phyloP scores from a whole-genome alignment of 805 yeast genomes.

The Pichia manshurica region DNA sequence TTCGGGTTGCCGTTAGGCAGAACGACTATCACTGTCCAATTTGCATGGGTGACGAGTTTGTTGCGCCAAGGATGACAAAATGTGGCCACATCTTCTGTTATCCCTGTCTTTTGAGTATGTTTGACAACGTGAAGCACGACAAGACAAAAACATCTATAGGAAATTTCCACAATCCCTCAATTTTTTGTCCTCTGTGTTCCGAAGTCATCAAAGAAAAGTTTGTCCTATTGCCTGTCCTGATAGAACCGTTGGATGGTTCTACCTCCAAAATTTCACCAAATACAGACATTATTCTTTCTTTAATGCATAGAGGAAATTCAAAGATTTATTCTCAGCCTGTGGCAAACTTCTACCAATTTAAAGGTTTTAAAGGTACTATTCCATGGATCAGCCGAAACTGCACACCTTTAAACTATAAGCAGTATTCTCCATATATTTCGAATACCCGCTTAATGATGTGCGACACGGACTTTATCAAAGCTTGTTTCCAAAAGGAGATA shows the following conservation, averaged over 20 bases:
- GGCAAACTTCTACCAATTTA: constrained; percentile 22
- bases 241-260: constrained; percentile 40
- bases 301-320: constrained; percentile 48
- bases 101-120: constrained; percentile 69
- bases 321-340: constrained; percentile 31
- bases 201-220: constrained; percentile 46
- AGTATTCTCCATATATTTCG: constrained; percentile 30
- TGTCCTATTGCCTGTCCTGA: constrained; percentile 61
- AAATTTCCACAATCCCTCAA: constrained; percentile 11
- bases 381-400: constrained; percentile 43
- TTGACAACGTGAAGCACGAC: constrained; percentile 39
- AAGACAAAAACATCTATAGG: constrained; percentile 25
- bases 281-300: constrained; percentile 49
- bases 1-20: constrained; percentile 69
- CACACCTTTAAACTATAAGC: constrained; percentile 19
- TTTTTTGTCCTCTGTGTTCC: constrained; percentile 71
- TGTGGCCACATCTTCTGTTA: constrained; percentile 93
- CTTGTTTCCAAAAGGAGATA: constrained; percentile 58
- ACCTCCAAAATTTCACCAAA: constrained; percentile 51
- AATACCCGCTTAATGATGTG: constrained; percentile 71
- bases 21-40: constrained; percentile 79
- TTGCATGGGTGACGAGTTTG: constrained; percentile 75
- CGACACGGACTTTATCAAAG: constrained; percentile 44
- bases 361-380: constrained; percentile 35
- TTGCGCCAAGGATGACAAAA: constrained; percentile 90